A percentile compares a stretch with the other conserved stretches of the same genome.
phyloP scores from a whole-genome alignment of 2,329 filamentous ascomycete species.

The Penicillium aurantiogriseum region DNA sequence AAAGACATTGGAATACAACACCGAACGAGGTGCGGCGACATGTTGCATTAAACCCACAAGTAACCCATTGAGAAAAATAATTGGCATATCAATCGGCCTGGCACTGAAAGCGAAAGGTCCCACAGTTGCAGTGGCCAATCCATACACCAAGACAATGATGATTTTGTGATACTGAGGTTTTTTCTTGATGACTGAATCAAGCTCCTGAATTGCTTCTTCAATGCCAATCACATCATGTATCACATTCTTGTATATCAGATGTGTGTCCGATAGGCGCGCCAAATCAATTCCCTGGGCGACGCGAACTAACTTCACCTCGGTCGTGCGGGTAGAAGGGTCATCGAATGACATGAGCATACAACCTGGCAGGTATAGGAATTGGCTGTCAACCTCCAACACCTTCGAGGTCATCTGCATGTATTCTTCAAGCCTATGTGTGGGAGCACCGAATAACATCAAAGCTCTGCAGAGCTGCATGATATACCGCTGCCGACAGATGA shows the following conservation, averaged over 20 bases:
- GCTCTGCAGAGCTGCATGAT: slow-evolving; percentile 79
- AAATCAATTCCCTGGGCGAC: slow-evolving; percentile 43
- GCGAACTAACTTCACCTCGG: slow-evolving; percentile 45
- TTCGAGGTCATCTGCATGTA: slow-evolving; percentile 85
- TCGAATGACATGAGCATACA: slow-evolving; percentile 57
- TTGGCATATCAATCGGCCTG: slow-evolving; percentile 71
- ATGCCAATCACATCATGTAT: slow-evolving; percentile 46
- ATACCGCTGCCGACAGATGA: slow-evolving; percentile 76
- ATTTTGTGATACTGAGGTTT: slow-evolving; percentile 54
- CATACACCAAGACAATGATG: slow-evolving; percentile 65
- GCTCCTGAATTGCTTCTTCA: slow-evolving; percentile 41
- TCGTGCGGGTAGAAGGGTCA: slow-evolving; percentile 44
- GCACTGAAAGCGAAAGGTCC: slow-evolving; percentile 77
- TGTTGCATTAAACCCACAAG: slow-evolving; percentile 72
- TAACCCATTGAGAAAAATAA: slow-evolving; percentile 71
- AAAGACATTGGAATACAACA: slow-evolving; percentile 63
- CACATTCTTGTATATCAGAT: slow-evolving; percentile 47
- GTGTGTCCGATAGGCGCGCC: slow-evolving; percentile 43
- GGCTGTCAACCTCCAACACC: slow-evolving; percentile 80
- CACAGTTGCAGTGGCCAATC: slow-evolving; percentile 70
- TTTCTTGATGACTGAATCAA: slow-evolving; percentile 55
- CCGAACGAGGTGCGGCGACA: slow-evolving; percentile 71
- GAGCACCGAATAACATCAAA: slow-evolving; percentile 87
- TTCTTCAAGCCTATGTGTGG: slow-evolving; percentile 83
- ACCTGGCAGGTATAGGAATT: slow-evolving; percentile 82